Conservation (phyloP, 83 land plant species). For the Picea abies region DNA sequence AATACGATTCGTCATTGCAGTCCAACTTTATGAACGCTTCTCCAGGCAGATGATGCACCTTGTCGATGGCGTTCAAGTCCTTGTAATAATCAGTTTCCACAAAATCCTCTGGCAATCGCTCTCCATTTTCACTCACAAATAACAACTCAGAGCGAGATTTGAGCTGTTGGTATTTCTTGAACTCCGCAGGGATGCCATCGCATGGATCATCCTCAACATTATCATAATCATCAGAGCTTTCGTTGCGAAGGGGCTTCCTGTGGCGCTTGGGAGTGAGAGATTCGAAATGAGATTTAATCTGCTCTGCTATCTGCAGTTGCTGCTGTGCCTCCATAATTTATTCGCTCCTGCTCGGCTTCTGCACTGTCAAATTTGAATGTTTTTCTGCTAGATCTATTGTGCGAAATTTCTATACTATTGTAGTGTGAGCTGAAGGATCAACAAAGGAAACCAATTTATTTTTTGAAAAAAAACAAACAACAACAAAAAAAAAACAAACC, state of each 20-base stretch:
- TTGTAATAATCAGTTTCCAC: constrained; percentile 53
- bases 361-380: too few species aligned
- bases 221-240: constrained; percentile 12
- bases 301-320: constrained; percentile 27
- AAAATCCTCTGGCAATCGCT: constrained; percentile 27
- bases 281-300: constrained; percentile 43
- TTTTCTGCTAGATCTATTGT: too few species aligned
- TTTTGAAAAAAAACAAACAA: too few species aligned
- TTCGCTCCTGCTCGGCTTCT: constrained; percentile 64
- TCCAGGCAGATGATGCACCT: constrained; percentile 30
- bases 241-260: constrained; percentile 51
- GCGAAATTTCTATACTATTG: too few species aligned
- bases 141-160: constrained; percentile 23
- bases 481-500: too few species aligned
- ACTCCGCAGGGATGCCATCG: constrained; percentile 32
- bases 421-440: too few species aligned
- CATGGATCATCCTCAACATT: background rate
- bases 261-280: constrained; percentile 51
- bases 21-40: constrained; percentile 38
- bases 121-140: constrained; percentile 5
- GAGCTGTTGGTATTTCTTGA: constrained; percentile 32
- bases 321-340: constrained; percentile 34
- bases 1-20: constrained; percentile 21
- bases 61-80: constrained; percentile 39
- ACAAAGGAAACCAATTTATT: too few species aligned